These are phyloP conservation scores for Populus trichocarpa DNA, from an alignment of 441 rosid genomes.

Conservation along the genomic window DNA sequence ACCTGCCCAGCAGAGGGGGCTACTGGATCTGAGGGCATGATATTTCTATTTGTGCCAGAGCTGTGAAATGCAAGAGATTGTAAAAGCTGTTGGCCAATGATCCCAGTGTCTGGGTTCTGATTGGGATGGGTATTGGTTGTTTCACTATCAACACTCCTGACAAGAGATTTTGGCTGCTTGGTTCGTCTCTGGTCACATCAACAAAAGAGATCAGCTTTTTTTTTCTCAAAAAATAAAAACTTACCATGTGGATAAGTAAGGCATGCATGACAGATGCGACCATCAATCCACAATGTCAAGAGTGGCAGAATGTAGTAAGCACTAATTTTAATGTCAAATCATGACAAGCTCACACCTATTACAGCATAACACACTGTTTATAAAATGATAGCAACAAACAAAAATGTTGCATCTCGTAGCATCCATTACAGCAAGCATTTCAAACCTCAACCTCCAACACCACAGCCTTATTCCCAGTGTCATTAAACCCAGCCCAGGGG, in stretches of 20 bases:
- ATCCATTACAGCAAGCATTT: not conserved
- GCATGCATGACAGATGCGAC: not conserved
- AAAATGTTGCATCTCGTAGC: not conserved
- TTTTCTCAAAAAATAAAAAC: not conserved
- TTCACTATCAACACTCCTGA: conserved; percentile 32
- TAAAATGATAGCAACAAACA: not conserved
- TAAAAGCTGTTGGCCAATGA: conserved; percentile 51
- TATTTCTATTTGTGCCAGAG: conserved; percentile 28
- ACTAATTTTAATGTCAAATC: not conserved
- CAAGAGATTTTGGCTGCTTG: conserved; percentile 40
- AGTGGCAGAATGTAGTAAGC: not conserved
- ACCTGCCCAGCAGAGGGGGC: conserved; percentile 15
- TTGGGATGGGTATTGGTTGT: conserved; percentile 30
- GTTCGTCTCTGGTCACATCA: conserved; percentile 39
- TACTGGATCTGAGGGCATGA: conserved; percentile 15
- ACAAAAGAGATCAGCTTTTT: not conserved
- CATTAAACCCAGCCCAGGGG: no score
- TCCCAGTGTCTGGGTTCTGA: conserved; percentile 33
- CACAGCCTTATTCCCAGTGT: not conserved
- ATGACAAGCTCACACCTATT: not conserved
- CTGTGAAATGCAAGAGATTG: conserved; percentile 55
- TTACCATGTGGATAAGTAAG: not conserved
- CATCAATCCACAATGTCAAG: not conserved
- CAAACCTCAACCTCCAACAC: not conserved
- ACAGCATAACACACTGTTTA: not conserved